Conservation (phyloP, 768 basidiomycete species). For the Pholiota molesta region DNA sequence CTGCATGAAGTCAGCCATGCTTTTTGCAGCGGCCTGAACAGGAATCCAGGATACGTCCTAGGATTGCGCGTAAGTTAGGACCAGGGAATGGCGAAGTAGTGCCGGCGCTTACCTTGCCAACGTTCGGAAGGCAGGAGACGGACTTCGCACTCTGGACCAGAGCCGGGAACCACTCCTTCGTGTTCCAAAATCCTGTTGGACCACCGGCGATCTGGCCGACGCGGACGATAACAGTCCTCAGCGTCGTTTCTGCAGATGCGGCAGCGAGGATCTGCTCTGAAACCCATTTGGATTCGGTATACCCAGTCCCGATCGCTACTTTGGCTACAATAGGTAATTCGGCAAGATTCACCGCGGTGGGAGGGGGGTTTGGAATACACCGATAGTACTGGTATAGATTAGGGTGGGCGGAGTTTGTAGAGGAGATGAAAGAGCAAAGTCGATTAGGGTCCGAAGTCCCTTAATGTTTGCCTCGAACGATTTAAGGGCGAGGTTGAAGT, state of each 20-base stretch:
- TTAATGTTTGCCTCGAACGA: conserved; percentile 47
- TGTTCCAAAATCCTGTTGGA: conserved; percentile 44
- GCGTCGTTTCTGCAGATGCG: conserved; percentile 29
- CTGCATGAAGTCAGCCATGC: conserved; percentile 4
- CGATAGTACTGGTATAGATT: conserved; percentile 11
- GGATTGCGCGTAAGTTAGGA: not conserved
- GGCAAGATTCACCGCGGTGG: conserved; percentile 15
- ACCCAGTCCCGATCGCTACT: conserved; percentile 37
- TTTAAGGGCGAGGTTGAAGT: conserved; percentile 47
- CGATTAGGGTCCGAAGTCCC: conserved; percentile 42
- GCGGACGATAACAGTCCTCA: conserved; percentile 38
- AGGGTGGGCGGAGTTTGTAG: conserved; percentile 1
- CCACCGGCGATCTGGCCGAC: conserved; percentile 49
- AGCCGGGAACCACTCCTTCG: conserved; percentile 46
- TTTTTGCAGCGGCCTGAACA: conserved; percentile 1
- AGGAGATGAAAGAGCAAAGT: conserved; percentile 35
- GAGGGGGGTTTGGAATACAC: conserved; percentile 8
- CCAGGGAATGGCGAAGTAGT: too few species aligned
- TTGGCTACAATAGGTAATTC: conserved; percentile 27
- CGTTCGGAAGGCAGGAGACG: conserved; percentile 35
- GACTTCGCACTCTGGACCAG: conserved; percentile 33
- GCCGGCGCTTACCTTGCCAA: conserved; percentile 27
- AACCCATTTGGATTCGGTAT: conserved; percentile 46
- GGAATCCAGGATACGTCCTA: conserved; percentile 10
- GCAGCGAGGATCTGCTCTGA: conserved; percentile 35